Conservation (phyloP, 768 basidiomycete species). For the Tylopilus vinaceipallidus region DNA sequence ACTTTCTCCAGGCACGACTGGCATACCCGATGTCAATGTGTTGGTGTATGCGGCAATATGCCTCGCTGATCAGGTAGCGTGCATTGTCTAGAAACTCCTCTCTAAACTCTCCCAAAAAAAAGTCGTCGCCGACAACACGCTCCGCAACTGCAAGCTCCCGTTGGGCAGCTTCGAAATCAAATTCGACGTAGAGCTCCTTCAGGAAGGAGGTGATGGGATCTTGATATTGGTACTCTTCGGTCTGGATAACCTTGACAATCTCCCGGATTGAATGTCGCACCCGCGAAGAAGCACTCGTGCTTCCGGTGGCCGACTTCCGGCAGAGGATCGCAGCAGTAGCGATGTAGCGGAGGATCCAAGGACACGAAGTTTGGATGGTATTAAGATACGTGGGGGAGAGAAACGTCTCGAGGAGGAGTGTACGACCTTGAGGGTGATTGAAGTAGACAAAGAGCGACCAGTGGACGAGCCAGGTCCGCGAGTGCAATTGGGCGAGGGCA, state of each 20-base stretch:
- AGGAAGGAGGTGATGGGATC: slow-evolving; percentile 94
- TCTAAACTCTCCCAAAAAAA: slow-evolving; percentile 87
- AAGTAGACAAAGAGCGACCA: slow-evolving; percentile 99
- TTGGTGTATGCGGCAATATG: slow-evolving; percentile 96
- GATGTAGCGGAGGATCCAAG: slow-evolving; percentile 94
- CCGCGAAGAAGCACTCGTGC: slow-evolving; percentile 55
- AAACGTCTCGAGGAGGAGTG: slow-evolving; percentile 93
- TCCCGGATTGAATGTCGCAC: slow-evolving; percentile 88
- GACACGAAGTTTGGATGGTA: slow-evolving; percentile 94
- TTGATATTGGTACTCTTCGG: slow-evolving; percentile 93
- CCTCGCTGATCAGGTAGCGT: slow-evolving; percentile 92
- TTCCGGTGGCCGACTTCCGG: slow-evolving; percentile 62
- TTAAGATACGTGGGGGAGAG: slow-evolving; percentile 95
- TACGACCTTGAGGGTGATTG: slow-evolving; percentile 90
- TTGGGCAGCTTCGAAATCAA: slow-evolving; percentile 96
- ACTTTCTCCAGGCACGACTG: background rate
- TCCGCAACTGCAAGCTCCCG: slow-evolving; percentile 74
- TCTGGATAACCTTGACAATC: slow-evolving; percentile 90
- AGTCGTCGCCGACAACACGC: slow-evolving; percentile 84
- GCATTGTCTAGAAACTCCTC: slow-evolving; percentile 98
- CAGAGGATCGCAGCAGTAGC: slow-evolving; percentile 91
- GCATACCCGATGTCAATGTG: slow-evolving; percentile 81
- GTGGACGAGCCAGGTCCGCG: slow-evolving; percentile 94
- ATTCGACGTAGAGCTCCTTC: slow-evolving; percentile 91
- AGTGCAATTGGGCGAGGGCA: slow-evolving; percentile 86